Percentiles rank a stretch among this genome's conserved stretches.
Conservation (phyloP, 2,329 filamentous ascomycete species). For the Waltergamsia citrina region DNA sequence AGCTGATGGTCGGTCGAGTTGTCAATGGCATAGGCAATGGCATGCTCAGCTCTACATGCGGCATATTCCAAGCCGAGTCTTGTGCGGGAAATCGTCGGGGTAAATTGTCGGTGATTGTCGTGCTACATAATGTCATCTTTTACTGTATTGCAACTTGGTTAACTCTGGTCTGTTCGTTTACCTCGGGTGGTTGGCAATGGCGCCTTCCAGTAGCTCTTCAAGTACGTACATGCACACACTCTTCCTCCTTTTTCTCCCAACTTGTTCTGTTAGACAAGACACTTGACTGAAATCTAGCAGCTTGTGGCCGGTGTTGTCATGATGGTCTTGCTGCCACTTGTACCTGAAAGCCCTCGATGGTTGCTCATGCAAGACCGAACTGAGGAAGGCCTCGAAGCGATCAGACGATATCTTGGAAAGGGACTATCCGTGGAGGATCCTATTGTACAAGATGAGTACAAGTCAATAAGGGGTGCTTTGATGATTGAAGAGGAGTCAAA, state of each 20-base stretch:
- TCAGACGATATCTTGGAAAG: constrained; percentile 1
- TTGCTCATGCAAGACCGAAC: neutral
- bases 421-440: neutral
- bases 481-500: neutral
- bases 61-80: constrained; percentile 3
- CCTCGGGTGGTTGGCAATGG: constrained; percentile 2
- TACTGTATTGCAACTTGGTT: constrained; percentile 4
- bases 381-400: constrained; percentile 2
- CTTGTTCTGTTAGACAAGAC: neutral
- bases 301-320: constrained; percentile 1
- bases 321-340: constrained; percentile 1
- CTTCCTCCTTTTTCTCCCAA: neutral
- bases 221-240: neutral
- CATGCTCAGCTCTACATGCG: constrained; percentile 1
- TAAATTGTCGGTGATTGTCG: constrained; percentile 2
- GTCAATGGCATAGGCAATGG: constrained; percentile 3
- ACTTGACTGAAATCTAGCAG: neutral
- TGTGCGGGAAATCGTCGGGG: constrained; percentile 2
- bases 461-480: constrained; percentile 1
- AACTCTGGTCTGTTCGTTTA: constrained; percentile 1
- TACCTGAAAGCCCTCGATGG: constrained; percentile 3
- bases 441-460: constrained; percentile 1
- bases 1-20: constrained; percentile 1
- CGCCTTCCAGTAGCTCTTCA: constrained; percentile 1
- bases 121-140: constrained; percentile 3